These are phyloP conservation scores for Evernia prunastri DNA, from an alignment of 495 filamentous ascomycete genomes.

Conservation along the genomic window DNA sequence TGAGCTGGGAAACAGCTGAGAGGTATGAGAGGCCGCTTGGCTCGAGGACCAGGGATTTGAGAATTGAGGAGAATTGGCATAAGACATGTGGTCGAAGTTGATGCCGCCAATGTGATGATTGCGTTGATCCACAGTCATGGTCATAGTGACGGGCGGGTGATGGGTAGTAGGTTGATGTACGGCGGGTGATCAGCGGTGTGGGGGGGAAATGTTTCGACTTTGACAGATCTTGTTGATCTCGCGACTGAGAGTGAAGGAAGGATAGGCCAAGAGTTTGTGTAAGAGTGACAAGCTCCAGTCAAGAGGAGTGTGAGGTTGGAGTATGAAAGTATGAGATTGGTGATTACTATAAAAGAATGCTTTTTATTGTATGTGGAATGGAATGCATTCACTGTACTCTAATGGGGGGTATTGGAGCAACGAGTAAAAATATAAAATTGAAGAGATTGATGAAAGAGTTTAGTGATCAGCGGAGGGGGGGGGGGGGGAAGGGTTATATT, in stretches of 20 bases:
- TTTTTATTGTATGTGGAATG: background rate
- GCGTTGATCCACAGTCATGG: conserved; percentile 85
- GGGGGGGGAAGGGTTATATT: conserved; percentile 10
- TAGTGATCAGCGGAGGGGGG: conserved; percentile 18
- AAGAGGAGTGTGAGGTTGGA: background rate
- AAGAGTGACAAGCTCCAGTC: background rate
- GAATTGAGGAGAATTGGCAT: conserved; percentile 73
- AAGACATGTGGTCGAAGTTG: conserved; percentile 73
- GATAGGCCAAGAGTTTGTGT: background rate
- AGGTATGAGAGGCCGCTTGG: conserved; percentile 41
- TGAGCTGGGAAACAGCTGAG: conserved; percentile 47
- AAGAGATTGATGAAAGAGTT: conserved; percentile 3
- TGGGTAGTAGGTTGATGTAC: conserved; percentile 11
- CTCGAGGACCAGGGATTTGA: conserved; percentile 83
- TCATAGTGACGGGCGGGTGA: conserved; percentile 20
- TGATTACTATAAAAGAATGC: background rate
- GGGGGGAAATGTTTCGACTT: background rate
- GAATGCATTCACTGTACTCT: background rate
- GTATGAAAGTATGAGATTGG: background rate
- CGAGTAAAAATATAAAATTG: too few species aligned
- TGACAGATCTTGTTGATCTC: background rate
- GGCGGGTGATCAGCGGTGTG: conserved; percentile 19
- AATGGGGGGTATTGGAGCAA: background rate
- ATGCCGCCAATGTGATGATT: conserved; percentile 76
- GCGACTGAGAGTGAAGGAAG: background rate